Percentiles rank a stretch among this genome's conserved stretches.
phyloP scores from a whole-genome alignment of 768 basidiomycete species.

The Agaricus blazei region DNA sequence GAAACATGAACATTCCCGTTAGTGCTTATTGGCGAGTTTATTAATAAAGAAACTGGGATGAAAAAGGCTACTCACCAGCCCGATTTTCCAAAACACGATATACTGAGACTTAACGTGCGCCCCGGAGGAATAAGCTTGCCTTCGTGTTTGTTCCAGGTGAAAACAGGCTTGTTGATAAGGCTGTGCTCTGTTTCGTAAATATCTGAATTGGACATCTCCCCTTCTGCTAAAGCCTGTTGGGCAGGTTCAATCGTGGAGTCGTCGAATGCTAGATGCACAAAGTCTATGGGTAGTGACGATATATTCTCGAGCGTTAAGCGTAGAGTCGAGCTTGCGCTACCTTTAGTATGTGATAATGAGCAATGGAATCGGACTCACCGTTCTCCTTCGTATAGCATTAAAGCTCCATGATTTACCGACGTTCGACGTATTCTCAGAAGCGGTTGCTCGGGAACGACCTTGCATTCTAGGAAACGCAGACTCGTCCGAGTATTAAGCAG shows the following conservation, averaged over 20 bases:
- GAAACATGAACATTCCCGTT: conserved; percentile 78
- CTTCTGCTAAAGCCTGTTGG: conserved; percentile 73
- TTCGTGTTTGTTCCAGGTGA: conserved; percentile 65
- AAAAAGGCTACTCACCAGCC: conserved; percentile 67
- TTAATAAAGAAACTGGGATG: conserved; percentile 1
- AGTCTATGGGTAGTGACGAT: conserved; percentile 77
- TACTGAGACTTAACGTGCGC: conserved; percentile 58
- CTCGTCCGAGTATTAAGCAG: conserved; percentile 20
- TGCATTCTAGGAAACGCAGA: conserved; percentile 68
- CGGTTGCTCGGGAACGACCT: conserved; percentile 85
- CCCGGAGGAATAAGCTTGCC: conserved; percentile 57
- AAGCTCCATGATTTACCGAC: conserved; percentile 87
- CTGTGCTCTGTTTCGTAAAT: conserved; percentile 89
- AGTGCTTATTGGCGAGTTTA: conserved; percentile 43
- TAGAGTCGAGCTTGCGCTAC: conserved; percentile 60
- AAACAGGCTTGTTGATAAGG: conserved; percentile 70
- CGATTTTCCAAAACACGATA: conserved; percentile 84
- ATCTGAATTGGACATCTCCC: conserved; percentile 75
- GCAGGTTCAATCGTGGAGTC: conserved; percentile 83
- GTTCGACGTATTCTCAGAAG: conserved; percentile 80
- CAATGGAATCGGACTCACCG: conserved; percentile 42
- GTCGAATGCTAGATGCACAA: conserved; percentile 81
- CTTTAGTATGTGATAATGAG: neutral
- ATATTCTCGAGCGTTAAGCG: conserved; percentile 89
- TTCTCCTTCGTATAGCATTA: conserved; percentile 96